phyloP scores from a whole-genome alignment of 148 eudicot genomes.

The Polygonum aviculare region DNA sequence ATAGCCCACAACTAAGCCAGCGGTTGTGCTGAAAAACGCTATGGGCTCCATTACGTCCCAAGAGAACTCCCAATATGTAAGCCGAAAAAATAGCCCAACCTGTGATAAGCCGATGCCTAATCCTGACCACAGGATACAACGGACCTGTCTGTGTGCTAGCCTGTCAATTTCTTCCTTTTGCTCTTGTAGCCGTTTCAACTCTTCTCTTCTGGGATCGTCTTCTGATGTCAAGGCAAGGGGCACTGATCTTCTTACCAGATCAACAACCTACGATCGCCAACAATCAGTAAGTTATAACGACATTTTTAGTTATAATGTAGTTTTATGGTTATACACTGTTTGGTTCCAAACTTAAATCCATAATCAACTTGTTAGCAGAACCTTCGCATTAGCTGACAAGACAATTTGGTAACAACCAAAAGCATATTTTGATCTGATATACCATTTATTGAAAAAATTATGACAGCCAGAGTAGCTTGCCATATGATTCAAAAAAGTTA shows the following conservation, averaged over 20 bases:
- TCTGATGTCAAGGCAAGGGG: constrained; percentile 83
- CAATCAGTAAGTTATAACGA: background rate
- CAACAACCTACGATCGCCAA: constrained; percentile 50
- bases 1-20: constrained; percentile 1
- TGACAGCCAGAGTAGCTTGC: background rate
- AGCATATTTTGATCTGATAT: background rate
- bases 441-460: background rate
- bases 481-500: background rate
- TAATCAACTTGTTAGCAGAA: background rate
- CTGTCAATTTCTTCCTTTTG: constrained; percentile 61
- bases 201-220: constrained; percentile 73
- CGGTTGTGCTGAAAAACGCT: constrained; percentile 7
- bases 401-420: background rate
- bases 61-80: constrained; percentile 95
- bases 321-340: too few relatives aligned
- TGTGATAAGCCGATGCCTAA: constrained; percentile 48
- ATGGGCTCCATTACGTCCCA: constrained; percentile 55
- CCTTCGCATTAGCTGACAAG: background rate
- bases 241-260: constrained; percentile 76
- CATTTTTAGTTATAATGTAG: too few relatives aligned
- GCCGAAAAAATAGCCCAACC: constrained; percentile 79
- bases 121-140: constrained; percentile 77
- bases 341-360: too few relatives aligned
- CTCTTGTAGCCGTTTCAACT: constrained; percentile 51
- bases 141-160: constrained; percentile 81